Evolutionary conservation across 192 early-diverging fungal genomes (phyloP), one percentile per base, ranked within the genome.

Genomic region (Kappamyces sp.): DNA sequence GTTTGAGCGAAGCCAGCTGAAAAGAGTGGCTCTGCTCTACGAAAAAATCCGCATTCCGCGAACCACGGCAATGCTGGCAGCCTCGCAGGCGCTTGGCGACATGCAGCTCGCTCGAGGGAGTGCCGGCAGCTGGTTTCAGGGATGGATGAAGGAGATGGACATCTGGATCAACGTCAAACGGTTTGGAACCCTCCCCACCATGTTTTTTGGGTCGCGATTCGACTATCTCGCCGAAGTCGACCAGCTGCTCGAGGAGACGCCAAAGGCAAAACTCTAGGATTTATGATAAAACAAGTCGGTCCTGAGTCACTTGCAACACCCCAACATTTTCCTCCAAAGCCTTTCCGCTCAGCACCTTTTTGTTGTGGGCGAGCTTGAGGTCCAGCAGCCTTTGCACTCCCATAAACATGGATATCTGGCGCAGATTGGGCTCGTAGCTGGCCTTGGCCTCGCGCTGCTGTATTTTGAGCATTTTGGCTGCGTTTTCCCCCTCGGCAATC

Each of bases 371-470:
- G 4, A 62, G 52, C 54, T 78, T 78, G 22, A 78, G 47, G 12
- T 60, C 58, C 6, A 78, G 47, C 40, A 78, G 45, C 37, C 69
- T 73, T 32, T 57, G 55, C 2, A 76, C 54, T 52, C 71, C 73
- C 3, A 50, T 39, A 45, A 78, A 78, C 65, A 70, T 70, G 11
- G 48, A 59, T 1, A 73, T 58, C 45, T 78, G 76, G 41, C 73
- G 70, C 45, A 77, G 59, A 45, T 73, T 77, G 14, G 75, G 66
- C 37, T 73, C 71, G 43, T 69, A 59, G 34, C 74, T 74, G 59
- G 72, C 79, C 66, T 82, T 84, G 31, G 76, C 70, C 42, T 76
- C 72, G 59, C 70, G 74, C 63, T 83, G 81, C 33, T 62, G 57
- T 54, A 83, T 77, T 40, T 68, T 49, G 14, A 83, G 51, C 5